Evolutionary conservation across 345 rosid genomes (phyloP).

Genomic region (Moringa oleifera): DNA sequence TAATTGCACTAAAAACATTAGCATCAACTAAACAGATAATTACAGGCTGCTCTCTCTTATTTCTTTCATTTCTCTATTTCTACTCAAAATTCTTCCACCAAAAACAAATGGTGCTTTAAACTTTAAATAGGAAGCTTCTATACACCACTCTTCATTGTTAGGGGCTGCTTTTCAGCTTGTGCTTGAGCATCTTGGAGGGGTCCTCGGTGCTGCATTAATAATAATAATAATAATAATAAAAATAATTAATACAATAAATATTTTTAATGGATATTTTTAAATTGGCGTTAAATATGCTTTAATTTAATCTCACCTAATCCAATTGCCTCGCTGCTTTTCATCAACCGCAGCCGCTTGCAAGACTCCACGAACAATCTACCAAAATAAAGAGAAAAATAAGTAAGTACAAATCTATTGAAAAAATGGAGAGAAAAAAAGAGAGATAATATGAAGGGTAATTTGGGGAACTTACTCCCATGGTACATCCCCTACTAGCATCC

Average conservation of each 20-base stretch:
- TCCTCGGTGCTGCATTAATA: constrained; percentile 27
- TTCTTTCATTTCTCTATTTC: constrained; percentile 5
- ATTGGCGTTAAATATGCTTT: neutral
- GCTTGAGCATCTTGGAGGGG: constrained; percentile 30
- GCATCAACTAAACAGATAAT: too few species aligned
- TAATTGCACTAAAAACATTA: constrained; percentile 4
- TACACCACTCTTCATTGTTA: constrained; percentile 18
- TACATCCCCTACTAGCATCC: constrained; percentile 90
- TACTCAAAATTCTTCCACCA: constrained; percentile 11
- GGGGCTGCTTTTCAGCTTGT: constrained; percentile 16
- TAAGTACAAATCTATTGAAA: neutral
- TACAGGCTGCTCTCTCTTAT: constrained; percentile 12
- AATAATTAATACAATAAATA: neutral
- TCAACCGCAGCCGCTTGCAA: constrained; percentile 66
- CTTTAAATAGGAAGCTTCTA: constrained; percentile 23
- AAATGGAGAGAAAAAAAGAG: too few species aligned
- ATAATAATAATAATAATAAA: neutral
- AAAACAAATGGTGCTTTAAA: neutral
- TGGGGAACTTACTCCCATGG: constrained; percentile 68
- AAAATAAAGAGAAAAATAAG: neutral
- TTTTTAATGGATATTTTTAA: too few species aligned
- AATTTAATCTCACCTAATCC: constrained; percentile 25
- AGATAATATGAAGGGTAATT: too few species aligned
- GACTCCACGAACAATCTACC: constrained; percentile 67
- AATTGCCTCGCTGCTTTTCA: constrained; percentile 51